Conservation (phyloP, 805 yeast genomes). For the Candida golubevii region DNA sequence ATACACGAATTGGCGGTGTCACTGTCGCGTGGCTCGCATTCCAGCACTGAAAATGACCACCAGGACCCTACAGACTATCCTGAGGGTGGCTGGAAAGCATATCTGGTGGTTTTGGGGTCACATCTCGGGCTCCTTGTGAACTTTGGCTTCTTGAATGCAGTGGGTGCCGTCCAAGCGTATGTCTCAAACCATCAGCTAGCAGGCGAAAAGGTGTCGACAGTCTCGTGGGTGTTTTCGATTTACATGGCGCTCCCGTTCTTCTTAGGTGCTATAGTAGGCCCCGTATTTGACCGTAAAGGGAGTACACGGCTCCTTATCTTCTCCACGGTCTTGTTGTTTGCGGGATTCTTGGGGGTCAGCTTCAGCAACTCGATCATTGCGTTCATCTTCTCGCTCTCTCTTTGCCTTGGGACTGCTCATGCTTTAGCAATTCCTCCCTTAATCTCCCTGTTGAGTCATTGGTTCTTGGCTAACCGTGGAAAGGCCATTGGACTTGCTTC, state of each 20-base stretch:
- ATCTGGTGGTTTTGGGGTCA: slow-evolving; percentile 53
- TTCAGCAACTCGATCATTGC: slow-evolving; percentile 51
- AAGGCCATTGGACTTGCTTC: slow-evolving; percentile 59
- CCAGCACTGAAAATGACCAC: background rate
- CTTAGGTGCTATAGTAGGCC: slow-evolving; percentile 42
- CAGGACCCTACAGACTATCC: slow-evolving; percentile 28
- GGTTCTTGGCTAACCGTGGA: slow-evolving; percentile 60
- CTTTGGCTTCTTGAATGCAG: slow-evolving; percentile 54
- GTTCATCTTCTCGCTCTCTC: slow-evolving; percentile 51
- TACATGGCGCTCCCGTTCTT: slow-evolving; percentile 41
- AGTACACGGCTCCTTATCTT: slow-evolving; percentile 36
- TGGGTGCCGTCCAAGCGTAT: slow-evolving; percentile 60
- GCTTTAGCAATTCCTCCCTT: slow-evolving; percentile 60
- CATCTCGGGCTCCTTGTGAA: slow-evolving; percentile 52
- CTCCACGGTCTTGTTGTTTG: slow-evolving; percentile 35
- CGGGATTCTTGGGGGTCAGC: slow-evolving; percentile 56
- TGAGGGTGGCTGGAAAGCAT: slow-evolving; percentile 59
- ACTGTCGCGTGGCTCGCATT: too few species aligned
- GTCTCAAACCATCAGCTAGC: slow-evolving; percentile 52
- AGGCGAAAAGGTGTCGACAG: slow-evolving; percentile 40
- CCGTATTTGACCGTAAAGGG: slow-evolving; percentile 62
- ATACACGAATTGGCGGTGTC: too few species aligned
- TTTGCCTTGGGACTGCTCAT: slow-evolving; percentile 54
- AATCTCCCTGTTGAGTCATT: slow-evolving; percentile 59
- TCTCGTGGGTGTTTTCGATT: slow-evolving; percentile 65